A percentile compares a stretch with the other conserved stretches of the same genome.
Conservation (phyloP, 257 asterid species). For the Solanum gandarillasii region DNA sequence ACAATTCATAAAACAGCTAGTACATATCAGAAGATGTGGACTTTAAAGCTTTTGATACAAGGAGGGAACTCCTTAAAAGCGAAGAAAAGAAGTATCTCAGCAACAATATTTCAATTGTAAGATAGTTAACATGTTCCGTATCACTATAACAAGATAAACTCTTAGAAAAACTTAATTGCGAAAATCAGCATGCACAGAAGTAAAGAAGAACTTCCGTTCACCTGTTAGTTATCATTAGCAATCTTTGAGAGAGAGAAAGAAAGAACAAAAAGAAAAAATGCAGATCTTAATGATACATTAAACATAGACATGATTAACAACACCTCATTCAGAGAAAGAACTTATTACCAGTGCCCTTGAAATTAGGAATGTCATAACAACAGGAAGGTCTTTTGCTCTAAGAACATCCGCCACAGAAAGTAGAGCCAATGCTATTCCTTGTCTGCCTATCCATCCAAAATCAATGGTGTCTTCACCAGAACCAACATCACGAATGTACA, state of each 20-base stretch:
- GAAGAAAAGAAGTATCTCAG: neutral
- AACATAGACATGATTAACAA: neutral
- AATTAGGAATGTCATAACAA: conserved; percentile 92
- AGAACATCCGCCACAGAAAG: conserved; percentile 84
- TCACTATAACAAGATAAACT: neutral
- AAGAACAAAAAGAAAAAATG: neutral
- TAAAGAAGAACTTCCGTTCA: neutral
- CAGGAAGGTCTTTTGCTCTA: conserved; percentile 93
- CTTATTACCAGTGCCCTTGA: conserved; percentile 87
- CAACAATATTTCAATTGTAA: neutral
- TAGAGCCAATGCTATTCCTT: conserved; percentile 88
- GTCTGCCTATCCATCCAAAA: conserved; percentile 90
- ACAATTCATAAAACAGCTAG: neutral
- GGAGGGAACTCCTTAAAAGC: neutral
- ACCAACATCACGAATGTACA: conserved; percentile 77
- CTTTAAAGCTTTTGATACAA: neutral
- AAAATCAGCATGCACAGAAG: neutral
- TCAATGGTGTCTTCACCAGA: conserved; percentile 41
- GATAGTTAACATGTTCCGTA: neutral
- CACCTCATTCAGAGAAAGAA: neutral
- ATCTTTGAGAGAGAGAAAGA: neutral
- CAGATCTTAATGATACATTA: neutral
- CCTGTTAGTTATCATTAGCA: neutral
- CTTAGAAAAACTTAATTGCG: neutral
- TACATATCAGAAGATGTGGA: neutral